Conservation (phyloP, 1,284 basidiomycete genomes). For the Puccinia coronata region DNA sequence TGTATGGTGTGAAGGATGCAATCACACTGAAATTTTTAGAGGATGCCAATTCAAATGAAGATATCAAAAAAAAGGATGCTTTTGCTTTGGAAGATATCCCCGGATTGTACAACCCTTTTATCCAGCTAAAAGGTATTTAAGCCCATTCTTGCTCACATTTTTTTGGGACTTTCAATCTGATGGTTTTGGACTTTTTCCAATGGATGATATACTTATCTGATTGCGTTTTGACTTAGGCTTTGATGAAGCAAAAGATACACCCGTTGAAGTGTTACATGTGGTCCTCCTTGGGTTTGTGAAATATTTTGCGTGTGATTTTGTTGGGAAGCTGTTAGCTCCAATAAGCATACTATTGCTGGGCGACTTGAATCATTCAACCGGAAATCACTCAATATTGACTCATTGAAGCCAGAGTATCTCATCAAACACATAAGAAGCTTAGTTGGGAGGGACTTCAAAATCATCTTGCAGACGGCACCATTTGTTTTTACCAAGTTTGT, state of each 20-base stretch:
- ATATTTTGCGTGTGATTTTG: constrained; percentile 58
- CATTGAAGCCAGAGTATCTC: constrained; percentile 51
- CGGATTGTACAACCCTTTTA: not conserved
- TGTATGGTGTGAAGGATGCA: not conserved
- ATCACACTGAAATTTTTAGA: not conserved
- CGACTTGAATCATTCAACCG: not conserved
- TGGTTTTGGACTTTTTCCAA: not conserved
- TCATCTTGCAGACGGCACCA: constrained; percentile 59
- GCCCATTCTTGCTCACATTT: no score
- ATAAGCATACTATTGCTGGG: not conserved
- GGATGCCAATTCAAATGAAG: not conserved
- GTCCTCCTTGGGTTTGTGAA: constrained; percentile 60
- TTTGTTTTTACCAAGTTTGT: constrained; percentile 59
- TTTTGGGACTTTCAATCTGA: not conserved
- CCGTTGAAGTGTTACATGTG: constrained; percentile 60
- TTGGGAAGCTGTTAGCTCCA: not conserved
- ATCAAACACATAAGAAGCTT: constrained; percentile 58
- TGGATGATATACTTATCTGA: no score
- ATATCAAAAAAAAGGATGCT: no score
- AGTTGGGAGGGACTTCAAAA: constrained; percentile 59
- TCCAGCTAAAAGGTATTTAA: not conserved
- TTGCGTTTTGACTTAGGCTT: not conserved
- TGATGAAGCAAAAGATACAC: constrained; percentile 50
- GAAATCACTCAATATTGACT: not conserved
- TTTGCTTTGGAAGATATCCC: no score